These are phyloP conservation scores for Ascochyta lentis DNA, from an alignment of 2,329 filamentous ascomycete species.

Conservation along the genomic window DNA sequence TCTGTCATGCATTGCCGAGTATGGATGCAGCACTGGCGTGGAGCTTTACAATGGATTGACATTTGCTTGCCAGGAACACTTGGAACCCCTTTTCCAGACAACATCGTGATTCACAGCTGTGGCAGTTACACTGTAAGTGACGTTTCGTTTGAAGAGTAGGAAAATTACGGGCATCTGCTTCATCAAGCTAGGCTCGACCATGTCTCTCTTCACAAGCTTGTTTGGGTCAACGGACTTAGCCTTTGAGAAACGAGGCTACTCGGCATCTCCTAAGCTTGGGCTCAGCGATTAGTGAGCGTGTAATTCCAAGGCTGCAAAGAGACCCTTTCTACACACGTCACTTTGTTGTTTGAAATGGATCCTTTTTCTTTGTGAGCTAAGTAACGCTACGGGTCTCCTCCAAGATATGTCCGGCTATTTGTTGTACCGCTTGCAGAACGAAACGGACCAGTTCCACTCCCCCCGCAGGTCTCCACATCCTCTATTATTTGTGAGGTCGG, in stretches of 20 bases:
- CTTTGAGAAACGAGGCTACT: neutral
- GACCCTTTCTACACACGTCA: neutral
- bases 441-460: conserved; percentile 4
- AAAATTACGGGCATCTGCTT: neutral
- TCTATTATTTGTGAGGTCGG: neutral
- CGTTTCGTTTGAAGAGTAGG: neutral
- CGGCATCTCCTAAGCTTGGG: neutral
- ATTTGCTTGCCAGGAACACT: too few species aligned
- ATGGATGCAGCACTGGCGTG: too few species aligned
- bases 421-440: neutral
- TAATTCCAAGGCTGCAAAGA: neutral
- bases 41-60: too few species aligned
- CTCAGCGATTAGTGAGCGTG: neutral
- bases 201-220: neutral
- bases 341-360: neutral
- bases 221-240: neutral
- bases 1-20: neutral
- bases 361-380: neutral
- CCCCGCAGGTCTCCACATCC: neutral
- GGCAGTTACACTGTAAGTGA: too few species aligned
- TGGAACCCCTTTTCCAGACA: too few species aligned
- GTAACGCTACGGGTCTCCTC: neutral
- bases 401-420: neutral
- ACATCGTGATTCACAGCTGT: too few species aligned
- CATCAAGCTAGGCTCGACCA: neutral